Conservation (phyloP, 2,329 filamentous ascomycete genomes). For the Graphiopsis chlorocephala region DNA sequence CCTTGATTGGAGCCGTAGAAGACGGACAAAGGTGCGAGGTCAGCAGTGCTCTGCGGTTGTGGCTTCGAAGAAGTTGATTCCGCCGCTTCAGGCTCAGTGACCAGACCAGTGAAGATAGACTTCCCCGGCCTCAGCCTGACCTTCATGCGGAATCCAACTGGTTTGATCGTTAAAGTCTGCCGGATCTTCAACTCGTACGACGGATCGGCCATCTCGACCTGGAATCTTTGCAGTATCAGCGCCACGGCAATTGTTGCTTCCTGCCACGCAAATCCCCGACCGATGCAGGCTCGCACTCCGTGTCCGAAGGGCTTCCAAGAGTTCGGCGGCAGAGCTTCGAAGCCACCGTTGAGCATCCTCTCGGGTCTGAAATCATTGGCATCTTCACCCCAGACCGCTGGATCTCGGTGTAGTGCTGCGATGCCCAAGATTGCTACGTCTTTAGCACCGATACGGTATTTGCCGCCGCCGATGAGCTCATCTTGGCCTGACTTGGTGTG, state of each 20-base stretch:
- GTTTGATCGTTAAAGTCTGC: conserved; percentile 47
- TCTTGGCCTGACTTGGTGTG: conserved; percentile 25
- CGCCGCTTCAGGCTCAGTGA: conserved; percentile 35
- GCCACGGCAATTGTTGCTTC: conserved; percentile 46
- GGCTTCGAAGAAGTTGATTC: neutral
- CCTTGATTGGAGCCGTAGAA: conserved; percentile 66
- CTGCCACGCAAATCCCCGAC: conserved; percentile 55
- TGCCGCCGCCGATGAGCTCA: conserved; percentile 32
- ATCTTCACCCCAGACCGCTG: conserved; percentile 44
- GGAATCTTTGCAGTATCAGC: conserved; percentile 46
- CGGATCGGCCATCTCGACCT: conserved; percentile 43
- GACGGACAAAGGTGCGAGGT: conserved; percentile 52
- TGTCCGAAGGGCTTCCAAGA: conserved; percentile 56
- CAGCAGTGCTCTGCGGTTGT: neutral
- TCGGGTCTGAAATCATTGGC: conserved; percentile 46
- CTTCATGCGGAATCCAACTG: conserved; percentile 20
- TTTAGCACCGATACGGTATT: conserved; percentile 38
- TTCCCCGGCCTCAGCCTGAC: conserved; percentile 23
- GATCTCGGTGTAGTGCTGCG: conserved; percentile 42
- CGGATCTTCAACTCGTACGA: conserved; percentile 44
- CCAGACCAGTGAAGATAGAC: conserved; percentile 56
- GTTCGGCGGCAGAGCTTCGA: conserved; percentile 40
- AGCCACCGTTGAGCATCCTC: conserved; percentile 46
- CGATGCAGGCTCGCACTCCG: conserved; percentile 53
- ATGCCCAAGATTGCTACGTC: conserved; percentile 35